These are phyloP conservation scores for Glomus cerebriforme DNA, from an alignment of 192 early-diverging fungal species.

Conservation along the genomic window DNA sequence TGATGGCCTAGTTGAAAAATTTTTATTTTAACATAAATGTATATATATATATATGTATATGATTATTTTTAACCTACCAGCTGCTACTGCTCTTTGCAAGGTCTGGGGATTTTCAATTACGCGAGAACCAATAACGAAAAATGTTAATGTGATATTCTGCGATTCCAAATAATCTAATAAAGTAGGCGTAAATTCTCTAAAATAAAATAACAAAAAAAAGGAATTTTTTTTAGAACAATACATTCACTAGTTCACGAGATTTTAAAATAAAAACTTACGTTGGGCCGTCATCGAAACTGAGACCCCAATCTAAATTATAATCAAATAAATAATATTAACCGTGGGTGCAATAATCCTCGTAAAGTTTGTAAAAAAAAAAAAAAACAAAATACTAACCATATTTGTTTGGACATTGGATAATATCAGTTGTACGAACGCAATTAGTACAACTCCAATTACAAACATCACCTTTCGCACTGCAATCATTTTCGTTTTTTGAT, in stretches of 20 bases:
- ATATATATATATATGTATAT: not conserved
- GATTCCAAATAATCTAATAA: slow-evolving; percentile 49
- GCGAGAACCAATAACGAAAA: slow-evolving; percentile 67
- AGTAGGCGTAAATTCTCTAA: slow-evolving; percentile 39
- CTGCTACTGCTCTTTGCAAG: slow-evolving; percentile 4
- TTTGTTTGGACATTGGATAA: slow-evolving; percentile 37
- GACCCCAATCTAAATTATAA: slow-evolving; percentile 20
- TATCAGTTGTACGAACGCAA: slow-evolving; percentile 38
- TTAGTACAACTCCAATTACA: slow-evolving; percentile 43
- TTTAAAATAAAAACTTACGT: slow-evolving; percentile 4
- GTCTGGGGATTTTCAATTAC: slow-evolving; percentile 47
- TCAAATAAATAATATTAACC: not conserved
- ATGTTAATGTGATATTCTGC: slow-evolving; percentile 56
- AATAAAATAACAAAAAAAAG: not conserved
- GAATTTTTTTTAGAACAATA: not conserved
- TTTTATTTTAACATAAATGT: slow-evolving; percentile 5
- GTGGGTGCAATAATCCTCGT: not conserved
- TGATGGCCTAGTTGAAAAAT: slow-evolving; percentile 50
- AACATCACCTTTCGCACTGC: not conserved
- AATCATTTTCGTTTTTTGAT: not conserved
- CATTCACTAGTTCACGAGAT: not conserved
- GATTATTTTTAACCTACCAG: slow-evolving; percentile 33
- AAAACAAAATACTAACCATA: not conserved
- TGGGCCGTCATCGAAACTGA: slow-evolving; percentile 30
- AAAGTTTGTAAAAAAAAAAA: not conserved